Percentiles rank a stretch among this genome's conserved stretches.
phyloP scores from a whole-genome alignment of 768 basidiomycete species.

The Phanerochaete sordida region DNA sequence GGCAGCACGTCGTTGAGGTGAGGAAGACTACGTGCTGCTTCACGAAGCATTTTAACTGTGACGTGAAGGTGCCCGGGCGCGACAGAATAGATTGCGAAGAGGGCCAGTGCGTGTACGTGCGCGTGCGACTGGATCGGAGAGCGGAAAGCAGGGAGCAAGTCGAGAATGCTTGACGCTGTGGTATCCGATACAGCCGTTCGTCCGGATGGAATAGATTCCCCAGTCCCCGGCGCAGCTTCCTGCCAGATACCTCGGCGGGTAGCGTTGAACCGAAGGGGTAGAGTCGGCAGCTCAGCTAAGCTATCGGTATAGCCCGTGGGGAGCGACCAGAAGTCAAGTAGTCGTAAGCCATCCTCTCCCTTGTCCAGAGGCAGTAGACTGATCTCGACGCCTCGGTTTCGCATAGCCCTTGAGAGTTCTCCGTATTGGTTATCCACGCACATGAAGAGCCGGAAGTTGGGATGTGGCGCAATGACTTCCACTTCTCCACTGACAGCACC shows the following conservation, averaged over 20 bases:
- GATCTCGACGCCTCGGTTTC: constrained; percentile 93
- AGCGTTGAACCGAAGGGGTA: constrained; percentile 1
- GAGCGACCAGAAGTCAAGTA: constrained; percentile 49
- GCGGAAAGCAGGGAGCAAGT: constrained; percentile 3
- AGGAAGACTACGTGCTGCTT: background rate
- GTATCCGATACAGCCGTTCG: constrained; percentile 10
- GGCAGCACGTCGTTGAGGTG: background rate
- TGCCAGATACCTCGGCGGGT: constrained; percentile 10
- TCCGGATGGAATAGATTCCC: background rate
- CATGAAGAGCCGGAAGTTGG: constrained; percentile 92
- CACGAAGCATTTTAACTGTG: background rate
- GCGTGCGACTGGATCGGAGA: background rate
- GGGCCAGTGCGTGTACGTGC: background rate
- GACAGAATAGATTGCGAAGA: background rate
- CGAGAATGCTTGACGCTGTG: background rate
- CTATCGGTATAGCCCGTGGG: constrained; percentile 22
- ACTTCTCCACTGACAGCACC: constrained; percentile 78
- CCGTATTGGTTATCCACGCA: constrained; percentile 87
- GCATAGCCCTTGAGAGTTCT: constrained; percentile 96
- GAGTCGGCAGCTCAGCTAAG: background rate
- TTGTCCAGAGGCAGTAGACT: constrained; percentile 36
- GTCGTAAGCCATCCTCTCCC: constrained; percentile 43
- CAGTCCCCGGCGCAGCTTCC: background rate
- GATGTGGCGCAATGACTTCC: constrained; percentile 76
- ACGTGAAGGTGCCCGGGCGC: background rate